A percentile compares a stretch with the other conserved stretches of the same genome.
These are phyloP conservation scores for Trichoderma harzianum DNA, from an alignment of 2,329 filamentous ascomycete species.

Conservation along the genomic window DNA sequence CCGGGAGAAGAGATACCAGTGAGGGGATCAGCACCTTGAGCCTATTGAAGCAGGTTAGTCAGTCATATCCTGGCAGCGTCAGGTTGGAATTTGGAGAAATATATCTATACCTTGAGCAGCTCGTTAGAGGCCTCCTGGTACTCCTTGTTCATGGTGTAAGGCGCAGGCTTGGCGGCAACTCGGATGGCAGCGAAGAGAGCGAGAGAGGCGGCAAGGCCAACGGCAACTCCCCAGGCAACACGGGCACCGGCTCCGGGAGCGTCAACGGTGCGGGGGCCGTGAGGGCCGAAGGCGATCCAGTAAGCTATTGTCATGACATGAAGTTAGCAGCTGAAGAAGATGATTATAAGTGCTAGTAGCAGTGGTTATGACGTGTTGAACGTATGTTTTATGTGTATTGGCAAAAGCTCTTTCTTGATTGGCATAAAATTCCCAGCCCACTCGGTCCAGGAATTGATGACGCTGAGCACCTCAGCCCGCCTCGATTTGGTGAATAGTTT, in stretches of 20 bases:
- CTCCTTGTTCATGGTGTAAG: constrained; percentile 91
- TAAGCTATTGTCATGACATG: constrained; percentile 66
- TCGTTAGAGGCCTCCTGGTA: constrained; percentile 96
- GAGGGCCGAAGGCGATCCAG: constrained; percentile 97
- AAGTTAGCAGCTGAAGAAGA: constrained; percentile 32
- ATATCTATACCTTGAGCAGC: constrained; percentile 69
- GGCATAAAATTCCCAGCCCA: neutral
- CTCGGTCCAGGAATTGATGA: neutral
- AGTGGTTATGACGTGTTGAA: neutral
- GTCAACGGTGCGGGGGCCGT: constrained; percentile 80
- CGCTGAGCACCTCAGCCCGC: neutral
- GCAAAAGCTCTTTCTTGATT: neutral
- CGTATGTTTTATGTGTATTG: neutral
- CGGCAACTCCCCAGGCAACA: constrained; percentile 68
- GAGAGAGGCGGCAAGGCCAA: constrained; percentile 65
- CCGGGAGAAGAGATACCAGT: constrained; percentile 76
- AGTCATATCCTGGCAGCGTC: neutral
- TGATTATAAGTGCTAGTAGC: neutral
- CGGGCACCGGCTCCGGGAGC: constrained; percentile 83
- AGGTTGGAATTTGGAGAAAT: no score
- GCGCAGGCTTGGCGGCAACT: constrained; percentile 66
- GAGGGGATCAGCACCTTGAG: constrained; percentile 81
- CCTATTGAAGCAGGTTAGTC: constrained; percentile 46
- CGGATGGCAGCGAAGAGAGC: constrained; percentile 71
- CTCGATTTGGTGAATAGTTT: neutral